Conservation (phyloP, 495 filamentous ascomycete genomes). For the Letharia columbiana region DNA sequence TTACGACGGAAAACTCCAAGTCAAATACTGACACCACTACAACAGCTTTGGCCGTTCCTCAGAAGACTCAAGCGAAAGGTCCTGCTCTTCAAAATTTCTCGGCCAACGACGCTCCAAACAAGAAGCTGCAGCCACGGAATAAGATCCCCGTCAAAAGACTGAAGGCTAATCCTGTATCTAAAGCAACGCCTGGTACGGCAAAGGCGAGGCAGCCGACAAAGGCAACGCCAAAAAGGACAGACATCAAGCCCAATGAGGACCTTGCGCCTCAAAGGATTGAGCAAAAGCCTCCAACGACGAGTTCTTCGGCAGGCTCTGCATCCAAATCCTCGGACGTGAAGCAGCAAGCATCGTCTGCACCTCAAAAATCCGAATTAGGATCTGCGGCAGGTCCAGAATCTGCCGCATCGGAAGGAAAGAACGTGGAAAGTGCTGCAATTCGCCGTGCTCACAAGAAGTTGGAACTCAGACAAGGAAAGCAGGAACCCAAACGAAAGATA, state of each 20-base stretch:
- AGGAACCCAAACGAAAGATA: conserved; percentile 19
- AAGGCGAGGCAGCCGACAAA: conserved; percentile 3
- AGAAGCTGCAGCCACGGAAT: conserved; percentile 5
- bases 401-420: background rate
- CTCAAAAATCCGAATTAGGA: background rate
- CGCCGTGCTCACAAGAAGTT: conserved; percentile 18
- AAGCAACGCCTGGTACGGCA: background rate
- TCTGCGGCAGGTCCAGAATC: background rate
- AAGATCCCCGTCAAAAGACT: background rate
- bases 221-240: background rate
- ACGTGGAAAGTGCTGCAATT: conserved; percentile 7
- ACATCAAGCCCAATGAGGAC: background rate
- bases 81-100: conserved; percentile 12
- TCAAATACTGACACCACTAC: conserved; percentile 2
- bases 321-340: background rate
- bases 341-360: conserved; percentile 2
- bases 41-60: conserved; percentile 8
- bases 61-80: conserved; percentile 6
- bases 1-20: background rate
- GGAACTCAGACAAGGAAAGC: conserved; percentile 17
- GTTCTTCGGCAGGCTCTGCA: background rate
- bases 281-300: background rate
- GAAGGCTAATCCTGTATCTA: background rate
- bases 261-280: background rate
- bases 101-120: conserved; percentile 4